Evolutionary conservation across 176 grass and related monocot species (phyloP), one percentile per base, ranked within the genome.

Genomic region (Puccinellia tenuiflora): DNA sequence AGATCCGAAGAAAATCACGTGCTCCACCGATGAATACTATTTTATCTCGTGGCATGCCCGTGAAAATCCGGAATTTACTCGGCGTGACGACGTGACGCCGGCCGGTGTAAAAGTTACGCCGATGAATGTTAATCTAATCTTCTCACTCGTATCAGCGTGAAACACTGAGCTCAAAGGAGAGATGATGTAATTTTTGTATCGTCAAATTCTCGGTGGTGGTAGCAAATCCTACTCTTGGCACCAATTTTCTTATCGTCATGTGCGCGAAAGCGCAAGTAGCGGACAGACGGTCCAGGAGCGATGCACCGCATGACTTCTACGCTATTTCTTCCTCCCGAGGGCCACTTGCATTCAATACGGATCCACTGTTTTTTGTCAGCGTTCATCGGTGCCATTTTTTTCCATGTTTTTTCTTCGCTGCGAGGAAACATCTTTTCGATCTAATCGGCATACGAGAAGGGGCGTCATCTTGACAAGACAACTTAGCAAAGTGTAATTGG

Each of bases 261-360:
- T 34, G 65, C 20, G 50, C n/a, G 6, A 11, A 56, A 9, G 68
- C 22, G 43, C 42, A 5, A 18, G 24, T 13, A 16, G 5, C 25
- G 3, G 9, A 40, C 9, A 6, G 77, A 35, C 43, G 42, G 85
- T 90, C 89, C 45, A 90, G 80, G 35, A 87, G 30, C 89, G 52
- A 35, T 84, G 89, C 80, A 90, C 89, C 85, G 53, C 85, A 84
- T 87, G 89, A 13, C 75, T 87, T 90, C 4, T 62, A 83, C 88
- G 88, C 84, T 28, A 86, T 87, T 84, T 84, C 89, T 87, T 87
- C 75, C 15, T 74, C 3, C 6, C 15, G 15, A 39, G 67, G 75
- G 7, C 88, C 85, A 84, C 88, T 11, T 35, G 75, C 75, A 53
- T 80, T 68, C 16, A 33, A 34, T 28, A 34, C 67, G 2, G 56